Base-by-base conservation (phyloP, 2,329 filamentous ascomycete species). In the Dothiorella sarmentorum region DNA sequence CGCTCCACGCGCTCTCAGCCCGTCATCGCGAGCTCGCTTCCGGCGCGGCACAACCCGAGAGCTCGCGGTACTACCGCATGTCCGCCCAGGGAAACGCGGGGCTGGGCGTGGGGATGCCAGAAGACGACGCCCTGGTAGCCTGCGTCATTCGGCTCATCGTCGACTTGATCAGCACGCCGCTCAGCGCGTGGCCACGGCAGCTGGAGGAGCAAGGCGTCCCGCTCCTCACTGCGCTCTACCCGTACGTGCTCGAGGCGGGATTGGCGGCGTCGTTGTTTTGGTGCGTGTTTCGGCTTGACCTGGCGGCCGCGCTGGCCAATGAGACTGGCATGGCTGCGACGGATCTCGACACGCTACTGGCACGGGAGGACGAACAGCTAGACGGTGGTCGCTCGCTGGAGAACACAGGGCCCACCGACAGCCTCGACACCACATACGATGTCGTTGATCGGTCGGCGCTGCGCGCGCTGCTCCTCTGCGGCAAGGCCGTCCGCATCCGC, bases 1-100 rank as follows among this genome's bases (percentile, higher is more conserved):
- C 79, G 0, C 75, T 84, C 29, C 70, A 84, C 5, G 80, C 82
- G 0, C 75, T 84, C 6, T 83, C 80, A 0, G 78, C 63, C 15
- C 49, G 49, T 17, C 49, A 53, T 7, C 24, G 49, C 3, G 49
- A 53, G 10, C 49, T 53, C 22, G 33, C 49, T 4, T 29, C 22
- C 20, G 49, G 49, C 2, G 24, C 29, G 22, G 49, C 49, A 7
- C 49, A 40, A n/a, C 29, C 40, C 13, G 49, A 53, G n/a, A 53
- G 49, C n/a, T 33, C 40, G 9, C n/a, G 35, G 43, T 55, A 31
- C 56, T 61, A 17, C 22, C 53, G 20, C 18, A 56, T 38, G 40
- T 80, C 2, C 73, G 80, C 3, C 79, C 82, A 58, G 77, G 80
- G 65, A 79, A 81, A 63, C 71, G 79, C n/a, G 18, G 26, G 33